Percentiles rank a stretch among this genome's conserved stretches.
Evolutionary conservation across 495 filamentous ascomycete species (phyloP).

Genomic region (Cercophora sp.): DNA sequence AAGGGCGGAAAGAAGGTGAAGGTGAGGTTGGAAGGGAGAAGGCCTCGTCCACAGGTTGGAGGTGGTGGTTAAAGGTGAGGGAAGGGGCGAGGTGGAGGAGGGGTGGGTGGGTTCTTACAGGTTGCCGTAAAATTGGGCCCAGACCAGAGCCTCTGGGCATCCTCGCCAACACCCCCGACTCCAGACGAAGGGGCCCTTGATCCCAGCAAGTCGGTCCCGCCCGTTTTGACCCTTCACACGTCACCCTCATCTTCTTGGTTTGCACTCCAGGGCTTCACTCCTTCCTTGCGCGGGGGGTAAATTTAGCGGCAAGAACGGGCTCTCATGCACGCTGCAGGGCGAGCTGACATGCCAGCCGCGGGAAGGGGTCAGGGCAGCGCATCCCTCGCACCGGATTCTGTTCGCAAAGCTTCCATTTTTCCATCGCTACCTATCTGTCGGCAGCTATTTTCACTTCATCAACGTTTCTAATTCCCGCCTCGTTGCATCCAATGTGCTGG

Average conservation of each 20-base stretch:
- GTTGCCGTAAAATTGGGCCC: slow-evolving; percentile 5
- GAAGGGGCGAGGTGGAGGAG: slow-evolving; percentile 11
- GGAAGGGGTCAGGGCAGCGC: neutral
- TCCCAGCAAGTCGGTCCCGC: slow-evolving; percentile 23
- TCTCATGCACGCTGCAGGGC: slow-evolving; percentile 2
- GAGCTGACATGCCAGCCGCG: neutral
- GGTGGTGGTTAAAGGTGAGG: slow-evolving; percentile 17
- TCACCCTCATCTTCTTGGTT: slow-evolving; percentile 15
- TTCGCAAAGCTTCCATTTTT: too few species aligned
- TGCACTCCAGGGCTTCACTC: neutral
- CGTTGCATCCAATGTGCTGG: too few species aligned
- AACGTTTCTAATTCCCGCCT: too few species aligned
- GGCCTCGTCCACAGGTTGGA: slow-evolving; percentile 12
- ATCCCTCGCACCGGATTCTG: too few species aligned
- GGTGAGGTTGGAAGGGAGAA: slow-evolving; percentile 19
- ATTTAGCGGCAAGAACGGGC: slow-evolving; percentile 7
- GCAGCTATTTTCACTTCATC: too few species aligned
- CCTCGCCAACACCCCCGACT: neutral
- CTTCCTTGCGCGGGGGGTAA: slow-evolving; percentile 11
- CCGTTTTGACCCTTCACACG: slow-evolving; percentile 21
- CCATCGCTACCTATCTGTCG: too few species aligned
- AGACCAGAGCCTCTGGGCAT: slow-evolving; percentile 1
- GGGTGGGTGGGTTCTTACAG: slow-evolving; percentile 10
- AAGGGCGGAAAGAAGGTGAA: slow-evolving; percentile 22
- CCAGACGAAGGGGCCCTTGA: slow-evolving; percentile 8